These are phyloP conservation scores for Talaromyces sp. DNA, from an alignment of 2,329 filamentous ascomycete species.

Conservation along the genomic window DNA sequence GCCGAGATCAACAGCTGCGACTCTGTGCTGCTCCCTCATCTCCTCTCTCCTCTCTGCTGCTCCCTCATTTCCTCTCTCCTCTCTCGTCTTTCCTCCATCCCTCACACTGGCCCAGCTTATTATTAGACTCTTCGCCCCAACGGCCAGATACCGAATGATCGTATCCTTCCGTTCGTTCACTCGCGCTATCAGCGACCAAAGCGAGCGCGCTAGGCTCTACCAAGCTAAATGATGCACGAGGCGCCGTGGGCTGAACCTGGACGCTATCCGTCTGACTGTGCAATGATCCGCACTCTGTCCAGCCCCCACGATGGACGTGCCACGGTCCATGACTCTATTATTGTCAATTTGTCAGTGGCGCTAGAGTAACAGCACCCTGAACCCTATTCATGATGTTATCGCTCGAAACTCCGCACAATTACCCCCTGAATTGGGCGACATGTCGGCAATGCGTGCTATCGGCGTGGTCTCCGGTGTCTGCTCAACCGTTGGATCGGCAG, in stretches of 20 bases:
- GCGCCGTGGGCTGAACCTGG: neutral
- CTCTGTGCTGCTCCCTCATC: neutral
- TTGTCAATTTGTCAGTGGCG: no score
- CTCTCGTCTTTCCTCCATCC: no score
- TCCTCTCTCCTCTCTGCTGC: no score
- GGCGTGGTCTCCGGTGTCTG: neutral
- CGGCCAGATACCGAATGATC: neutral
- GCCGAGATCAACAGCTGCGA: neutral
- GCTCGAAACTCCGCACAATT: no score
- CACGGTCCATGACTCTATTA: no score
- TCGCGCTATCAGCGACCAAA: neutral
- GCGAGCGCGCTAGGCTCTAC: neutral
- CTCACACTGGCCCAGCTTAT: no score
- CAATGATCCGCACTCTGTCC: neutral
- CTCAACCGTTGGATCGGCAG: neutral
- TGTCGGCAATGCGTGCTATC: no score
- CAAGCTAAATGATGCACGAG: neutral
- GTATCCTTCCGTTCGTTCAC: neutral
- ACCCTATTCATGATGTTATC: no score
- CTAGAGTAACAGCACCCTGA: no score
- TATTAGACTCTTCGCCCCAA: no score
- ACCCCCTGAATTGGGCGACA: no score
- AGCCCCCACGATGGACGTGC: neutral
- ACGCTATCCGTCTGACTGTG: neutral
- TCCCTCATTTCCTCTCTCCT: no score